phyloP scores from a whole-genome alignment of 202 grass and related monocot genomes.

The Saccharum hybrid region DNA sequence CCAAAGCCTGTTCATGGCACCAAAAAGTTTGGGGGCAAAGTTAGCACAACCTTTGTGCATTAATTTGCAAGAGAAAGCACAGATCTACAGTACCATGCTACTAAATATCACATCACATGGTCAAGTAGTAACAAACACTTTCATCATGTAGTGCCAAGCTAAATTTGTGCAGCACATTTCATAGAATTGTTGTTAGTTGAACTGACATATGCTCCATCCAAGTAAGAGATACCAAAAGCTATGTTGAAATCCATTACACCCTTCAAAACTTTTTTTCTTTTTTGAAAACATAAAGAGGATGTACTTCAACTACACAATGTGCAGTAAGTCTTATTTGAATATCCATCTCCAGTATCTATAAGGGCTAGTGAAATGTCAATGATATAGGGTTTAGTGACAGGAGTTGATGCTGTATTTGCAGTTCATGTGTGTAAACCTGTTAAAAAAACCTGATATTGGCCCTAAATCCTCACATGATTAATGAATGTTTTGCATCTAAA shows the following conservation, averaged over 20 bases:
- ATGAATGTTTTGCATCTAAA: background rate
- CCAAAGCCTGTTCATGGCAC: constrained; percentile 56
- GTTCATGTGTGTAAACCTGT: background rate
- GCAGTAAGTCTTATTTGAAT: background rate
- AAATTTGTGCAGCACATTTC: constrained; percentile 3
- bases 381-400: background rate
- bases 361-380: background rate
- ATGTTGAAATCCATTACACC: background rate
- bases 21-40: constrained; percentile 20
- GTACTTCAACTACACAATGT: background rate
- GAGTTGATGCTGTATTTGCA: background rate
- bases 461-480: background rate
- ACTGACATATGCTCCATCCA: constrained; percentile 3
- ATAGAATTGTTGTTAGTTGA: background rate
- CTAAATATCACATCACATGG: background rate
- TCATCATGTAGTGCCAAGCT: background rate
- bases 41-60: constrained; percentile 20
- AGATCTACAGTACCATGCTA: background rate
- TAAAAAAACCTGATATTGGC: background rate
- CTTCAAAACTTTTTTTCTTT: background rate
- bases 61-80: background rate
- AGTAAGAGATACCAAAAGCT: background rate
- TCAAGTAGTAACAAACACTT: background rate
- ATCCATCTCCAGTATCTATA: background rate
- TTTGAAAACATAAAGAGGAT: background rate